These are phyloP conservation scores for Micractinium sp. DNA, from an alignment of 139 green algal genomes.

Conservation along the genomic window DNA sequence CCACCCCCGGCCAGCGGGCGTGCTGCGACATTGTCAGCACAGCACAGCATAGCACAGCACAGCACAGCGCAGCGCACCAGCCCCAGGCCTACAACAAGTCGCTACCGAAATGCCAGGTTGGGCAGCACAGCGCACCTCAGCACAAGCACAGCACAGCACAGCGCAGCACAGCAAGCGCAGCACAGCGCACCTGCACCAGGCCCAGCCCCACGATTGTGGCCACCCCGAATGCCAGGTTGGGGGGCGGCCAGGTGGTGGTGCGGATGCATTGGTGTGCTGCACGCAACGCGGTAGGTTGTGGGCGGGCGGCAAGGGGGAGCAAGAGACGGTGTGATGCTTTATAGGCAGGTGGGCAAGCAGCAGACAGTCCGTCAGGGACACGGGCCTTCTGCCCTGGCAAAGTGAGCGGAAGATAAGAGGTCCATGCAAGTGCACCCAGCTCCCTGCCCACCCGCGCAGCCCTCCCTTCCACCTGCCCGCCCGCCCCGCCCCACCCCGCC, in stretches of 20 bases:
- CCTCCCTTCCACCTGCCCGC: neutral
- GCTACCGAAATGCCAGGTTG: no score
- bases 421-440: no score
- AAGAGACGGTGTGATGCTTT: neutral
- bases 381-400: neutral
- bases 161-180: neutral
- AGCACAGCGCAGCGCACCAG: constrained; percentile 1
- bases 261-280: neutral
- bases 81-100: neutral
- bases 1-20: neutral
- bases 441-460: neutral
- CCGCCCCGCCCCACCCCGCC: neutral
- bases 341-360: no score
- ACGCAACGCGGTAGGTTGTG: neutral
- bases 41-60: neutral
- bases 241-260: neutral
- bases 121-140: neutral
- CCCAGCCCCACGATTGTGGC: neutral
- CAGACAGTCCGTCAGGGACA: neutral
- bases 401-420: no score
- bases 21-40: neutral
- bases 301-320: neutral
- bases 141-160: neutral
- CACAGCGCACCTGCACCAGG: neutral
- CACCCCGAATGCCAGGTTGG: neutral